phyloP scores from a whole-genome alignment of 2,329 filamentous ascomycete genomes.

The Aaosphaeria arxii region DNA sequence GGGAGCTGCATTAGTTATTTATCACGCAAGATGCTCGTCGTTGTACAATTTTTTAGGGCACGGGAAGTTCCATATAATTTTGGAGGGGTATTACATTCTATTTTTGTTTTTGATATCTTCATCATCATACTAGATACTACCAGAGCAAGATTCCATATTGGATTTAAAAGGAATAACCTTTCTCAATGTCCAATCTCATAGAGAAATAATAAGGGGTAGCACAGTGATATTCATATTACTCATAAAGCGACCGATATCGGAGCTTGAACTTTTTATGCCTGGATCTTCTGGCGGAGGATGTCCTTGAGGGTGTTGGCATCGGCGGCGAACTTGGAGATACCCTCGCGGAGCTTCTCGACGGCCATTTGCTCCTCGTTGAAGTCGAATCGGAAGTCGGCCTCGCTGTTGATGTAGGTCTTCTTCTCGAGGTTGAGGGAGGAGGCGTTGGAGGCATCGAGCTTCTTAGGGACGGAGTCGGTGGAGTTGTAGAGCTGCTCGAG shows the following conservation, averaged over 20 bases:
- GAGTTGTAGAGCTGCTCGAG: slow-evolving; percentile 94
- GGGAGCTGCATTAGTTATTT: too few species aligned
- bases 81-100: slow-evolving; percentile 1
- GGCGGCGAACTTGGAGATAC: slow-evolving; percentile 98
- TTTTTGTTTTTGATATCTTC: slow-evolving; percentile 1
- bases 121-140: background rate
- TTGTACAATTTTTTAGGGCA: too few species aligned
- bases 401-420: slow-evolving; percentile 87
- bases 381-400: slow-evolving; percentile 92
- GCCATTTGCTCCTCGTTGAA: slow-evolving; percentile 99
- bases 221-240: too few species aligned
- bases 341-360: slow-evolving; percentile 97
- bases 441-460: slow-evolving; percentile 74
- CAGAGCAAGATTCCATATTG: background rate
- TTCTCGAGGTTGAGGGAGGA: slow-evolving; percentile 72
- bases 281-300: slow-evolving; percentile 84
- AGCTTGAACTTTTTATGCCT: slow-evolving; percentile 26
- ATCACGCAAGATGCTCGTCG: too few species aligned
- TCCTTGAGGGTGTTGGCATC: slow-evolving; percentile 92
- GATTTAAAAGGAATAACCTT: too few species aligned
- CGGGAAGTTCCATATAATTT: background rate
- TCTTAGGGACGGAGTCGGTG: slow-evolving; percentile 77
- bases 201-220: too few species aligned
- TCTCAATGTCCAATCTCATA: too few species aligned
- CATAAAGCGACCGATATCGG: slow-evolving; percentile 21